Evolutionary conservation across 129 eudicot genomes (phyloP), one percentile per base, ranked within the genome.

Genomic region (Helichrysum umbraculigerum): DNA sequence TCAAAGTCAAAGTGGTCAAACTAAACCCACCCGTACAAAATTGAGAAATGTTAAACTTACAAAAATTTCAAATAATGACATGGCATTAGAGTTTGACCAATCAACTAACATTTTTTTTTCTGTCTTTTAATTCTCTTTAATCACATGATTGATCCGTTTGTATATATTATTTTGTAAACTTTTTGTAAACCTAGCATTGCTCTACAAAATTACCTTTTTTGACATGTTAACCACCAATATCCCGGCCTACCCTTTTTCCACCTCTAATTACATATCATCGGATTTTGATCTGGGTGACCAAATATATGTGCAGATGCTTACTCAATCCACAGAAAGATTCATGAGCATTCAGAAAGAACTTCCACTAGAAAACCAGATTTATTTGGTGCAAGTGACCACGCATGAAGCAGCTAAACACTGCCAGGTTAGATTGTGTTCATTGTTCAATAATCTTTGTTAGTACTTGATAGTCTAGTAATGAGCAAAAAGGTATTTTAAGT

Each of bases 261-360:
- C 21, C 21, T 0, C 60, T 54, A 54, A 2, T 44, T 16, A 2
- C 72, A 56, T 56, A 17, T 15, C 7, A 19, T 56, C 35, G n/a
- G 17, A 20, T 10, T 34, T 22, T 22, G 37, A 5, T 19, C 5
- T 42, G 54, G 34, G 29, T 25, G 65, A 59, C 34, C 22, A 59
- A 22, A 59, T 59, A 56, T 77, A 34, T n/a, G 15, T 64, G 72
- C 80, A 91, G 97, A 91, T 91, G 97, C 86, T 91, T 35, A 91
- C 97, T 58, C 77, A 74, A 68, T 91, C 97, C 7, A 80, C 83
- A 0, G 97, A 91, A 78, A 91, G 97, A 82, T 91, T 91, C 57
- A 73, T 61, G 30, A 84, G 71, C 57, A 89, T 91, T 61, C 94
- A 88, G 68, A 86, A 86, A 68, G 97, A 91, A 86, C 85, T 85